Conservation (phyloP, 257 asterid species). For the Solanum arcanum region DNA sequence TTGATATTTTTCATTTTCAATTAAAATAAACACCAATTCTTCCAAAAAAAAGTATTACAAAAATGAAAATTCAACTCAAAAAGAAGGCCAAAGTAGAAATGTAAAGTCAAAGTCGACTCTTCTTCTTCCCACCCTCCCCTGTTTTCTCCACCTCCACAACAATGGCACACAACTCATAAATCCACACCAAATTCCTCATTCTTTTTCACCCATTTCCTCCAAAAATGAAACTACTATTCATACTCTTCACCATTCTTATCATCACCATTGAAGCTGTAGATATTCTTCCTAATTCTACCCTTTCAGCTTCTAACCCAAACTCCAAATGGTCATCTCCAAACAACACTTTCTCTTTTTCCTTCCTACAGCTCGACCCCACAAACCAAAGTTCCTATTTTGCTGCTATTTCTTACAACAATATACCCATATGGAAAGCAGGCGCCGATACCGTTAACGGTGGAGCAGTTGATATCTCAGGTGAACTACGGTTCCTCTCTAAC, state of each 20-base stretch:
- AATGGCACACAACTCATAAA: not conserved
- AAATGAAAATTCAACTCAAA: not conserved
- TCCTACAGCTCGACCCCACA: slow-evolving; percentile 23
- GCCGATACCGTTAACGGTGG: slow-evolving; percentile 16
- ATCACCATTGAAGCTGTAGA: slow-evolving; percentile 22
- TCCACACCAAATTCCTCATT: not conserved
- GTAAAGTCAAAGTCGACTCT: not conserved
- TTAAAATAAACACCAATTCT: not conserved
- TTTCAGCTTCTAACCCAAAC: slow-evolving; percentile 39
- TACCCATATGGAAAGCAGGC: slow-evolving; percentile 66
- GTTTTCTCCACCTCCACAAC: not conserved
- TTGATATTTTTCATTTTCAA: not conserved
- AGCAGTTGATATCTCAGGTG: slow-evolving; percentile 38
- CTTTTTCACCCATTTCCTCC: not conserved
- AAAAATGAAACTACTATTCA: not conserved
- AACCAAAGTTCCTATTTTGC: slow-evolving; percentile 26
- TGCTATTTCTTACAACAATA: slow-evolving; percentile 35
- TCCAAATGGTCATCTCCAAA: slow-evolving; percentile 51
- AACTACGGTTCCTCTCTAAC: slow-evolving; percentile 34
- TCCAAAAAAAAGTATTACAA: not conserved
- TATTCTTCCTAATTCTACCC: slow-evolving; percentile 32
- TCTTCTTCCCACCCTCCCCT: not conserved
- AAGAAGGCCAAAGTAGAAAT: not conserved
- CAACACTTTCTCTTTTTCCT: slow-evolving; percentile 37
- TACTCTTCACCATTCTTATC: not conserved